Evolutionary conservation across 2,329 filamentous ascomycete genomes (phyloP), one percentile per base, ranked within the genome.

Genomic region (Bisporella sp.): DNA sequence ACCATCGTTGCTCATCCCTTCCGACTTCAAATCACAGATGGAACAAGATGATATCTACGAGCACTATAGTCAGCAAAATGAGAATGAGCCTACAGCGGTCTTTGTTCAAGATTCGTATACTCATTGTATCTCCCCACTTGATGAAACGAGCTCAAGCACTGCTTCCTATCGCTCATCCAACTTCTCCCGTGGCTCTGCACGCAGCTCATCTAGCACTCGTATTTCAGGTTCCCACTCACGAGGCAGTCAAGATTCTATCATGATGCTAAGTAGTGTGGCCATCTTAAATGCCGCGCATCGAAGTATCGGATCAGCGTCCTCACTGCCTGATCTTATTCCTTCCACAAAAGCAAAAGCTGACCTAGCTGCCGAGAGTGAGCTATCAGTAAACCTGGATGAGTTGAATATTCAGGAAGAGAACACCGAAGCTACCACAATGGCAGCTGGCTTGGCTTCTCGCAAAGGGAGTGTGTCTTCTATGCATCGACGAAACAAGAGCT

Each of bases 1-100:
- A 6, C 81, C 81, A 0, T 78, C 78, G 4, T 69, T 84, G n/a
- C 70, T 84, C 46, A 81, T 84, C 48, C 80, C 81, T 9, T 66
- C 70, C 44, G 81, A 85, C 47, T 81, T 76, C 57, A 73, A 77
- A 47, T 71, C 76, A 54, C 73, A 81, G 57, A 76, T 81, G 70
- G 62, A 65, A 13, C 57, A 63, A 31, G 64, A 65, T 48, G 50
- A 52, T 42, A 42, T 64, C 2, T 65, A 64, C 45, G 52, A 62
- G 28, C 57, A 64, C 13, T 57, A 60, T 40, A 59, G 55, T 39
- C 44, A 37, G 35, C 21, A 50, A 4, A 54, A 58, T 13, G 39
- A 60, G n/a, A 39, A 52, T 13, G 47, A 54, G 5, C 58, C 58
- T 2, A 57, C 51, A 8, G 49, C 55, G 6, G 60, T 64, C 8